A percentile compares a stretch with the other conserved stretches of the same genome.
These are phyloP conservation scores for Eutrema heterophyllum DNA, from an alignment of 345 rosid species.

Conservation along the genomic window DNA sequence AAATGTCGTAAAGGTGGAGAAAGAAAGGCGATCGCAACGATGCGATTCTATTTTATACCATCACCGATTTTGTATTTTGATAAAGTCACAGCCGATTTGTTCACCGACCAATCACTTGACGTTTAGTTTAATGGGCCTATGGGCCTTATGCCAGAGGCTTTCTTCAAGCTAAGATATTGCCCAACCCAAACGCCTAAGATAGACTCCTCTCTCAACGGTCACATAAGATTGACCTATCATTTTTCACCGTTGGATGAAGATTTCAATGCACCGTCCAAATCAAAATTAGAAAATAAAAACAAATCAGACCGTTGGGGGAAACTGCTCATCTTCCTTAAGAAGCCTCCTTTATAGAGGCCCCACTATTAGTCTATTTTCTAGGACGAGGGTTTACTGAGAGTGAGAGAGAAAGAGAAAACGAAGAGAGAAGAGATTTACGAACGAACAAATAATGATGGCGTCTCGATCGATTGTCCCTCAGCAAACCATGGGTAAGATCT, in stretches of 20 bases:
- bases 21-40: too few species aligned
- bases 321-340: conserved; percentile 21
- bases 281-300: not conserved
- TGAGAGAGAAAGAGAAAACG: not conserved
- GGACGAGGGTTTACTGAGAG: not conserved
- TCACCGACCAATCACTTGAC: not conserved
- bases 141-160: not conserved
- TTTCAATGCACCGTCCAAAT: conserved; percentile 2
- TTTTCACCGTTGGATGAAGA: conserved; percentile 21
- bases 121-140: not conserved
- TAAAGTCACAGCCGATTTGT: not conserved
- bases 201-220: not conserved
- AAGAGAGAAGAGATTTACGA: not conserved
- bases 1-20: too few species aligned
- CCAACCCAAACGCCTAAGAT: not conserved
- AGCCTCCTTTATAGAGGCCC: conserved; percentile 17
- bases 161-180: not conserved
- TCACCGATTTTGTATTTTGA: not conserved
- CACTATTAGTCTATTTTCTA: not conserved
- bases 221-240: not conserved
- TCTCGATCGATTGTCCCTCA: conserved; percentile 14
- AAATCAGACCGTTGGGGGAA: conserved; percentile 22
- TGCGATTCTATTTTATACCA: not conserved
- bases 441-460: not conserved
- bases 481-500: conserved; percentile 17